Percentiles rank a stretch among this genome's conserved stretches.
These are phyloP conservation scores for Trichoderma brevicompactum DNA, from an alignment of 2,329 filamentous ascomycete species.

Conservation along the genomic window DNA sequence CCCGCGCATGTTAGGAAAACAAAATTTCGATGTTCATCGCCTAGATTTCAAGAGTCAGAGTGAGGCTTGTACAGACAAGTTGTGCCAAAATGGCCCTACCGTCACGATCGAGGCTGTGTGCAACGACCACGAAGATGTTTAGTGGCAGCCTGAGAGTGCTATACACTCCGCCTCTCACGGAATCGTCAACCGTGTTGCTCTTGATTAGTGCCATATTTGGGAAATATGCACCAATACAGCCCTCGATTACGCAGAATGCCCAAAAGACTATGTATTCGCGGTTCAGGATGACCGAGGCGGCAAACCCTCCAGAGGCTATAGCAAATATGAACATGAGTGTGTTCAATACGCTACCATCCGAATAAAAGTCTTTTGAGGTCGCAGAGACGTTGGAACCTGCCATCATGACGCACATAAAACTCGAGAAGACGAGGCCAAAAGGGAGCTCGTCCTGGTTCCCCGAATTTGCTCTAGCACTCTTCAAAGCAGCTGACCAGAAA, in stretches of 20 bases:
- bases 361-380: not conserved
- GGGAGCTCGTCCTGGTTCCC: conserved; percentile 39
- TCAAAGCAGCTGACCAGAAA: conserved; percentile 63
- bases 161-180: conserved; percentile 58
- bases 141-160: conserved; percentile 61
- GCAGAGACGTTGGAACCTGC: conserved; percentile 49
- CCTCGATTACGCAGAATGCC: conserved; percentile 61
- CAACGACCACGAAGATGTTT: conserved; percentile 57
- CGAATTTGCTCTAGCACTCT: conserved; percentile 42
- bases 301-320: conserved; percentile 44
- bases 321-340: conserved; percentile 44
- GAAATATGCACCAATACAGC: conserved; percentile 62
- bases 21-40: conserved; percentile 38
- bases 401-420: conserved; percentile 63
- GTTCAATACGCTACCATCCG: conserved; percentile 34
- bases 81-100: conserved; percentile 36
- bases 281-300: conserved; percentile 48
- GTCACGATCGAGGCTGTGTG: conserved; percentile 51
- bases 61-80: not conserved
- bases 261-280: conserved; percentile 54
- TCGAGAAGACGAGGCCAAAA: conserved; percentile 59
- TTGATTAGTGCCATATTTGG: conserved; percentile 61
- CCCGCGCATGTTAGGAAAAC: conserved; percentile 36
- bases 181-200: conserved; percentile 57
- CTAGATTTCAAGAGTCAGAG: conserved; percentile 27